Evolutionary conservation across 768 basidiomycete species (phyloP).

Genomic region (Lactifluus hygrophoroides): DNA sequence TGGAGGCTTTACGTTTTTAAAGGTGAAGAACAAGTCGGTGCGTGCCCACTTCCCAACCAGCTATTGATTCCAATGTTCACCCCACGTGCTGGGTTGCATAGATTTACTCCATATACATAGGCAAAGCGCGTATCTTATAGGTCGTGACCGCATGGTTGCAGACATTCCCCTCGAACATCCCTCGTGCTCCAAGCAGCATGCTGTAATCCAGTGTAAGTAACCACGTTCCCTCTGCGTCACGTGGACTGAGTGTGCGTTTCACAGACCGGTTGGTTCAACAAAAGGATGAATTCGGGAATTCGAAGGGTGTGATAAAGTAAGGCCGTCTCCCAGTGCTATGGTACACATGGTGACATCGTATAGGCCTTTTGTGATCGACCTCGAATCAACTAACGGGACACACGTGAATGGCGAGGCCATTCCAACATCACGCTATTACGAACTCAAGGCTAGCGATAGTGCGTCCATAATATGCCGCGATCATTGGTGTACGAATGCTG

Average conservation of each 20-base stretch:
- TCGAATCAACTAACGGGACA: slow-evolving; percentile 97
- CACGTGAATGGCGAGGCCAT: slow-evolving; percentile 82
- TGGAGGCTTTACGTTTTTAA: slow-evolving; percentile 99
- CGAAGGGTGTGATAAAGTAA: slow-evolving; percentile 77
- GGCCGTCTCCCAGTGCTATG: slow-evolving; percentile 26
- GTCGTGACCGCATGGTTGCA: slow-evolving; percentile 78
- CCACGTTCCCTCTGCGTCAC: neutral
- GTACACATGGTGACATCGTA: neutral
- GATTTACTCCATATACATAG: slow-evolving; percentile 88
- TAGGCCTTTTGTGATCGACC: slow-evolving; percentile 94
- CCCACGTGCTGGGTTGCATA: slow-evolving; percentile 25
- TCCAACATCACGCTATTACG: slow-evolving; percentile 81
- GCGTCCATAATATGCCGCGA: slow-evolving; percentile 22
- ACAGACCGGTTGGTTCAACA: slow-evolving; percentile 76
- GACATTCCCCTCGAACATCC: slow-evolving; percentile 91
- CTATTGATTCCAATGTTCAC: neutral
- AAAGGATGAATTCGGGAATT: slow-evolving; percentile 78
- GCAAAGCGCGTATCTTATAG: slow-evolving; percentile 92
- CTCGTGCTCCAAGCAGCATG: slow-evolving; percentile 97
- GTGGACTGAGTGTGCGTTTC: slow-evolving; percentile 9
- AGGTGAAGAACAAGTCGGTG: slow-evolving; percentile 85
- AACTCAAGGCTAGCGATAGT: slow-evolving; percentile 76
- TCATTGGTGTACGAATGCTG: slow-evolving; percentile 5
- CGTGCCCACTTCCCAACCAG: slow-evolving; percentile 26
- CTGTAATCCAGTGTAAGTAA: slow-evolving; percentile 81